phyloP scores from a whole-genome alignment of 495 filamentous ascomycete genomes.

The Aspergillus sclerotiicarbonarius region DNA sequence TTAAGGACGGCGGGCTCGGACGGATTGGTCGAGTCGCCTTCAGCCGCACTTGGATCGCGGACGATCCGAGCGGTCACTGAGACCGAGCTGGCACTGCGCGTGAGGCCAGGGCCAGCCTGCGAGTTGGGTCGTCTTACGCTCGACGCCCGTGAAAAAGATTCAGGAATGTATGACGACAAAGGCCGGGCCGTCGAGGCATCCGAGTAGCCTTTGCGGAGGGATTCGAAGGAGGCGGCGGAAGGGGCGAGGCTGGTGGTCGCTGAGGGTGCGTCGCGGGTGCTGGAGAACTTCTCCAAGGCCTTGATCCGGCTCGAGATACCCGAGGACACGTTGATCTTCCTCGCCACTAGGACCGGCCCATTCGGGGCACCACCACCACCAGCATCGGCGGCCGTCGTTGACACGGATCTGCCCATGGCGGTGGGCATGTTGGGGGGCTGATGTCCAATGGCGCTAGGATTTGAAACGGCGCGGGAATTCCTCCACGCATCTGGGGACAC shows the following conservation, averaged over 20 bases:
- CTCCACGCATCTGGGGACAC: constrained; percentile 33
- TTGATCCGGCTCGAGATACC: constrained; percentile 90
- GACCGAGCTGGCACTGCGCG: constrained; percentile 55
- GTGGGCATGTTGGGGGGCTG: constrained; percentile 37
- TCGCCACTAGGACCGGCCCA: constrained; percentile 50
- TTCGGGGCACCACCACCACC: constrained; percentile 22
- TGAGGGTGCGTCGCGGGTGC: constrained; percentile 39
- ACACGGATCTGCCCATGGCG: constrained; percentile 37
- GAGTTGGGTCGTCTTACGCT: constrained; percentile 33
- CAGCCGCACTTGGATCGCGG: constrained; percentile 48
- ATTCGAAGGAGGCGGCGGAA: constrained; percentile 40
- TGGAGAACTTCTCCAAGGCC: constrained; percentile 74
- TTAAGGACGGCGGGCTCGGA: constrained; percentile 52
- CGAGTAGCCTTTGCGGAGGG: constrained; percentile 37
- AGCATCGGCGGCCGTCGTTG: constrained; percentile 31
- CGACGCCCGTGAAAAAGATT: constrained; percentile 29
- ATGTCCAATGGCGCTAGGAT: constrained; percentile 35
- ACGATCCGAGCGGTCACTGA: constrained; percentile 80
- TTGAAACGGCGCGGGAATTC: constrained; percentile 53
- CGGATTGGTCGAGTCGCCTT: constrained; percentile 35
- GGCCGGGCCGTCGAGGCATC: constrained; percentile 18
- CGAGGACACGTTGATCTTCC: constrained; percentile 78
- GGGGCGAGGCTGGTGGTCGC: constrained; percentile 21
- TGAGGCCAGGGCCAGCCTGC: constrained; percentile 23
- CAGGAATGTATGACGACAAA: constrained; percentile 16